Percentiles rank a stretch among this genome's conserved stretches.
These are phyloP conservation scores for Spencermartinsiella ligniputridi DNA, from an alignment of 1,139 yeast species.

Conservation along the genomic window DNA sequence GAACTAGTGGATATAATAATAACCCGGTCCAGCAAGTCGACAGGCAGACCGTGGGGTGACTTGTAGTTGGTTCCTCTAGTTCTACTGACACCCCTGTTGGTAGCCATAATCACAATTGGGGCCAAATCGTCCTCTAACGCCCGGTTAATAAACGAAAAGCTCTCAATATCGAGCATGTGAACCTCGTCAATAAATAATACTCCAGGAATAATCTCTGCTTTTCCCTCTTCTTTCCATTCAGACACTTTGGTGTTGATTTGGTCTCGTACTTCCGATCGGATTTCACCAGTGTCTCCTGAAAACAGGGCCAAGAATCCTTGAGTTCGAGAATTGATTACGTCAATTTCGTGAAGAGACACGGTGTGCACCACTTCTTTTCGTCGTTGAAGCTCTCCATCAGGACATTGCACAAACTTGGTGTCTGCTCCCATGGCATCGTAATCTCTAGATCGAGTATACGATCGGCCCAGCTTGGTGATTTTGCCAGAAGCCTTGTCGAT, in stretches of 20 bases:
- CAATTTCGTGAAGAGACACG: constrained; percentile 94
- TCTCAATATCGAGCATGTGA: constrained; percentile 94
- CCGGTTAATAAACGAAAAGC: constrained; percentile 89
- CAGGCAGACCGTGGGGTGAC: constrained; percentile 95
- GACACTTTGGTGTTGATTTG: constrained; percentile 96
- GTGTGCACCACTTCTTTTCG: constrained; percentile 95
- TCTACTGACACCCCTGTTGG: constrained; percentile 88
- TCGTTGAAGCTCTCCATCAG: constrained; percentile 97
- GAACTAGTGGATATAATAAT: constrained; percentile 83
- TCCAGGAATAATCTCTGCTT: constrained; percentile 97
- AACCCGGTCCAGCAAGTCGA: constrained; percentile 89
- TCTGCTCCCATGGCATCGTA: constrained; percentile 99
- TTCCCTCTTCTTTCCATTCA: constrained; percentile 99
- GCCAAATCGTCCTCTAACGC: constrained; percentile 96
- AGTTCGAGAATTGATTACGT: constrained; percentile 94
- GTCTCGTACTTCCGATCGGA: constrained; percentile 91
- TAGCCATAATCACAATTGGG: constrained; percentile 98
- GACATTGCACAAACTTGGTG: constrained; percentile 95
- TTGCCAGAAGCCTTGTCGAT: constrained; percentile 96
- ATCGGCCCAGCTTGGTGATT: constrained; percentile 89
- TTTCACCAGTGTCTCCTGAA: constrained; percentile 97
- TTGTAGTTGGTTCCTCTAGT: constrained; percentile 92
- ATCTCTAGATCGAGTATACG: constrained; percentile 93
- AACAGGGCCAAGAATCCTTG: constrained; percentile 96
- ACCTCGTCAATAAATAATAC: constrained; percentile 97